Conservation (phyloP, 148 eudicot species). For the Rhododendron ferrugineum region DNA sequence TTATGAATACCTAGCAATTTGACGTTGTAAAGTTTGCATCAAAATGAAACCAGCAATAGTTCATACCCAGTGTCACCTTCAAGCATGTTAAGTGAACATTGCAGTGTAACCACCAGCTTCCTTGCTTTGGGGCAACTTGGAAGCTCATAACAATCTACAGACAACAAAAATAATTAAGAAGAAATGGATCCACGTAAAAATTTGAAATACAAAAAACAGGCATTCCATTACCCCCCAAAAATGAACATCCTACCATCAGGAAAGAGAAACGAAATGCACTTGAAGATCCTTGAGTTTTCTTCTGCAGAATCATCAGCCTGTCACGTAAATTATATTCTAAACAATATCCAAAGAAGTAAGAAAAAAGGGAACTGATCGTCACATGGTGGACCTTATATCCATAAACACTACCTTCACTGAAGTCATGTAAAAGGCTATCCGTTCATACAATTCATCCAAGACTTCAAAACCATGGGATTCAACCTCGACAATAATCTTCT, state of each 20-base stretch:
- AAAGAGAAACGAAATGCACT: constrained; percentile 59
- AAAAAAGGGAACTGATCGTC: not conserved
- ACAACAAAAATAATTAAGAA: constrained; percentile 10
- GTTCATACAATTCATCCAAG: constrained; percentile 76
- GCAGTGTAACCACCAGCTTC: constrained; percentile 55
- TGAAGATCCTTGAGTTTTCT: constrained; percentile 50
- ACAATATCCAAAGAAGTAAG: not conserved
- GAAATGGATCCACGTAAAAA: not conserved
- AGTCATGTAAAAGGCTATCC: constrained; percentile 57
- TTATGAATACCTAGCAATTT: not conserved
- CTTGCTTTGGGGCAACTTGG: constrained; percentile 28
- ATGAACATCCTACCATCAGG: constrained; percentile 39
- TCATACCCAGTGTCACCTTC: constrained; percentile 96
- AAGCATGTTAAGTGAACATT: constrained; percentile 88
- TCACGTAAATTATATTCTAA: not conserved
- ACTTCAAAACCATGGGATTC: constrained; percentile 57
- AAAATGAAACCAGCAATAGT: not conserved
- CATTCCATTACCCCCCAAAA: not conserved
- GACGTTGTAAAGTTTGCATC: not conserved
- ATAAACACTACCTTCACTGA: constrained; percentile 50
- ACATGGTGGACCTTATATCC: not conserved
- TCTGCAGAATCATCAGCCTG: constrained; percentile 52
- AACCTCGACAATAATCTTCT: constrained; percentile 75
- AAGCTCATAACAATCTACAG: constrained; percentile 23
- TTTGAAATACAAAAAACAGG: not conserved